Evolutionary conservation across 1,139 yeast genomes (phyloP).

Genomic region (Candida albicans): DNA sequence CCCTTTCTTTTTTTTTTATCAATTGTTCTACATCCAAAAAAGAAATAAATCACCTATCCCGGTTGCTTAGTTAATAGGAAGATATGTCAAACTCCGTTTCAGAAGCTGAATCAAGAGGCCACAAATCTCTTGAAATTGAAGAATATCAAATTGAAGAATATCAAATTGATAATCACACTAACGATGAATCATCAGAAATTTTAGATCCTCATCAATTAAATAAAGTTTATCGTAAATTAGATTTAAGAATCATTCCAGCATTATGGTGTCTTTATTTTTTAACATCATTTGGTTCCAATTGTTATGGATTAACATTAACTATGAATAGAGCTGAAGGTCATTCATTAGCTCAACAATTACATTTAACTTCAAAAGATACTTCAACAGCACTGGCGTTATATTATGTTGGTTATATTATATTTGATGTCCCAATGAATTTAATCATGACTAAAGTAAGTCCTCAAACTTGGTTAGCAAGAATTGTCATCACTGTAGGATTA

Average conservation of each 20-base stretch:
- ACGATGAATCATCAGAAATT: background rate
- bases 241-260: slow-evolving; percentile 75
- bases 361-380: slow-evolving; percentile 54
- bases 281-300: slow-evolving; percentile 75
- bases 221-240: slow-evolving; percentile 64
- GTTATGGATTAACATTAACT: slow-evolving; percentile 78
- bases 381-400: slow-evolving; percentile 80
- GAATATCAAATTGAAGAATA: slow-evolving; percentile 11
- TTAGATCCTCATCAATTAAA: slow-evolving; percentile 42
- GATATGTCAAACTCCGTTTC: background rate
- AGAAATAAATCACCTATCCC: background rate
- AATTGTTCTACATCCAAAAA: background rate
- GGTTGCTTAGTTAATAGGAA: background rate
- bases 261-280: slow-evolving; percentile 79
- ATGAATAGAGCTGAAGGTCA: slow-evolving; percentile 70
- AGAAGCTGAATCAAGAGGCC: slow-evolving; percentile 7
- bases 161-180: slow-evolving; percentile 5
- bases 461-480: slow-evolving; percentile 81
- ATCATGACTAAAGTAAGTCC: slow-evolving; percentile 83
- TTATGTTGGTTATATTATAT: slow-evolving; percentile 79
- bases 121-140: slow-evolving; percentile 10
- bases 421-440: slow-evolving; percentile 87
- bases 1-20: background rate
- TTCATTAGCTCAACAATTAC: slow-evolving; percentile 56
- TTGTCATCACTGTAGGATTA: slow-evolving; percentile 72